These are phyloP conservation scores for Salix viminalis DNA, from an alignment of 345 rosid species.

Conservation along the genomic window DNA sequence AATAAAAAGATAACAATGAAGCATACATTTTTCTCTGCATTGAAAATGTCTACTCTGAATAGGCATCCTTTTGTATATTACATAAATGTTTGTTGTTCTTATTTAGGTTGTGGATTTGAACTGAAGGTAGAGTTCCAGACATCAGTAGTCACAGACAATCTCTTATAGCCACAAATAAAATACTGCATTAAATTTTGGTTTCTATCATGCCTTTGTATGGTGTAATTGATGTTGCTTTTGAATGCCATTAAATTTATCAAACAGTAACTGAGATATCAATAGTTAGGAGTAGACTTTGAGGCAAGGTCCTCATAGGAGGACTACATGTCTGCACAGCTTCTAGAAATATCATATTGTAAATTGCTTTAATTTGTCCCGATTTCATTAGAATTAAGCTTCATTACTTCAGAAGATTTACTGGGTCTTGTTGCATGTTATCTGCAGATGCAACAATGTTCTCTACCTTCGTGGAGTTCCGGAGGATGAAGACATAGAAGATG, in stretches of 20 bases:
- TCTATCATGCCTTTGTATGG: neutral
- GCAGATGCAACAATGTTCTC: conserved; percentile 91
- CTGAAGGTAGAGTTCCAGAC: neutral
- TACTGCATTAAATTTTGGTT: neutral
- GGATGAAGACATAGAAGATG: conserved; percentile 88
- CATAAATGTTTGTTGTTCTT: neutral
- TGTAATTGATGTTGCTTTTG: neutral
- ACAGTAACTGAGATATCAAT: neutral
- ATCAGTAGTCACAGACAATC: neutral
- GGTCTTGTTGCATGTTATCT: neutral
- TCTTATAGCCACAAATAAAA: neutral
- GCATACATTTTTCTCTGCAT: neutral
- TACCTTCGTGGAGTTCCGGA: conserved; percentile 90
- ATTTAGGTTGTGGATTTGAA: neutral
- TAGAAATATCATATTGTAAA: too few species aligned
- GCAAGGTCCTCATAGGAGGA: neutral
- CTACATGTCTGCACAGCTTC: neutral
- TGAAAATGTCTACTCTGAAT: neutral
- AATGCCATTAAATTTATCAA: neutral
- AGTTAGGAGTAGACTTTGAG: too few species aligned
- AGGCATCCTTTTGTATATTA: neutral
- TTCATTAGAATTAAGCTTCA: neutral
- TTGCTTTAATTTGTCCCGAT: neutral
- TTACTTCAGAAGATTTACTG: neutral
- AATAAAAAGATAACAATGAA: neutral